These are phyloP conservation scores for Pleurotus tuber-regium DNA, from an alignment of 768 basidiomycete genomes.

Conservation along the genomic window DNA sequence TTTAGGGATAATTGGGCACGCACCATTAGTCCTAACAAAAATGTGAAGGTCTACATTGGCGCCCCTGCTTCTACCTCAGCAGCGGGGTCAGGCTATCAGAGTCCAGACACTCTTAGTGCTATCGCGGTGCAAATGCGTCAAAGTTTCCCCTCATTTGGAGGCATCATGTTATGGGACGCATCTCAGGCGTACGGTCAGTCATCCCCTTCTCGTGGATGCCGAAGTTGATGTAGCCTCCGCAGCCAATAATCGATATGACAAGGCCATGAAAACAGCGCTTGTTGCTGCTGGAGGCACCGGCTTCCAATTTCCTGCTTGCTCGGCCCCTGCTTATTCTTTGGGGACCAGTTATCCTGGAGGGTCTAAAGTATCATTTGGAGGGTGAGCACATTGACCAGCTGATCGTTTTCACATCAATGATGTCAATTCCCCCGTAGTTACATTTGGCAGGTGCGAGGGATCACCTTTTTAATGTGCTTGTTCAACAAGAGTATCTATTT, in stretches of 20 bases:
- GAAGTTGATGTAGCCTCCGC: too few species aligned
- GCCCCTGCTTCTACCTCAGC: slow-evolving; percentile 58
- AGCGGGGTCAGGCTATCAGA: slow-evolving; percentile 60
- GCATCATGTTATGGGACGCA: slow-evolving; percentile 55
- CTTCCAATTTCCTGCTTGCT: slow-evolving; percentile 62
- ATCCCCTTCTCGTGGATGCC: slow-evolving; percentile 33
- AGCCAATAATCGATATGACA: slow-evolving; percentile 60
- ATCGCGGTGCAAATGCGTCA: slow-evolving; percentile 50
- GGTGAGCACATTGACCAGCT: slow-evolving; percentile 29
- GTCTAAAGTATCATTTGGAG: slow-evolving; percentile 50
- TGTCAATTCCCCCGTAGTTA: slow-evolving; percentile 38
- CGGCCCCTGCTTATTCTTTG: slow-evolving; percentile 49
- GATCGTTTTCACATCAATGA: slow-evolving; percentile 8
- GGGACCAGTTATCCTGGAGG: slow-evolving; percentile 51
- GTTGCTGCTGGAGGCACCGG: slow-evolving; percentile 63
- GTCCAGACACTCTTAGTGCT: slow-evolving; percentile 39
- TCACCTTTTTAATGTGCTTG: neutral
- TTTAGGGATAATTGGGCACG: slow-evolving; percentile 66
- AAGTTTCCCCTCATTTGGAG: slow-evolving; percentile 66
- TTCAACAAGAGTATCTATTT: slow-evolving; percentile 3
- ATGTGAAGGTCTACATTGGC: slow-evolving; percentile 66
- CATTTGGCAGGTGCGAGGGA: slow-evolving; percentile 54
- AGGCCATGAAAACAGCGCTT: slow-evolving; percentile 58
- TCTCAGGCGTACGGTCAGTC: slow-evolving; percentile 46
- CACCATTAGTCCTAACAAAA: slow-evolving; percentile 51